Evolutionary conservation across 228 moss, liverwort and hornwort genomes (phyloP).

Genomic region (Sphagnum fallax): DNA sequence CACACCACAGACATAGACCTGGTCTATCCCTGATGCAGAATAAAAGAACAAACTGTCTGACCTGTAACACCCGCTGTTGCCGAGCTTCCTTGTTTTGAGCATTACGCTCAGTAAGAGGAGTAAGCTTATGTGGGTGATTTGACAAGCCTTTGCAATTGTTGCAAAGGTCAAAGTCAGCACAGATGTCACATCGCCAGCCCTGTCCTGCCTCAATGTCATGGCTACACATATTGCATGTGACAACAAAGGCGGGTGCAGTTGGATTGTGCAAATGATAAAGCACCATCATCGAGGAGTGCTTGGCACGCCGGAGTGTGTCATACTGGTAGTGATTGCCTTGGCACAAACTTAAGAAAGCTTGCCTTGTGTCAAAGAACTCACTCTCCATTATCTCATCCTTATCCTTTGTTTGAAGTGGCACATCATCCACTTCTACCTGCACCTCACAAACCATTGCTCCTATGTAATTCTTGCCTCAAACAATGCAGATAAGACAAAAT

Average conservation of each 20-base stretch:
- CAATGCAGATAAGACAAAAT: no score
- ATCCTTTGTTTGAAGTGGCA: slow-evolving; percentile 78
- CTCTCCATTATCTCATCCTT: slow-evolving; percentile 99
- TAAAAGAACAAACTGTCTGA: slow-evolving; percentile 3
- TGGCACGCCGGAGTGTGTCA: slow-evolving; percentile 90
- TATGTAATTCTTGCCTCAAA: no score
- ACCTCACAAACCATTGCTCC: not conserved
- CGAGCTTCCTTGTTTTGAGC: slow-evolving; percentile 97
- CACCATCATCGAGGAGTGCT: slow-evolving; percentile 99
- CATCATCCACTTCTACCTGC: slow-evolving; percentile 71
- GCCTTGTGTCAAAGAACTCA: slow-evolving; percentile 98
- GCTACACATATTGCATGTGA: slow-evolving; percentile 84
- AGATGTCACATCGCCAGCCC: slow-evolving; percentile 98
- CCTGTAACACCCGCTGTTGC: slow-evolving; percentile 95
- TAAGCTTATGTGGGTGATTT: slow-evolving; percentile 84
- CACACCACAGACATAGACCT: no score
- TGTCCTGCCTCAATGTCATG: slow-evolving; percentile 91
- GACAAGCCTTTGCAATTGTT: slow-evolving; percentile 76
- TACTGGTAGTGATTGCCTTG: slow-evolving; percentile 99
- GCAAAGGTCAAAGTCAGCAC: slow-evolving; percentile 97
- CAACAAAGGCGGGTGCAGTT: slow-evolving; percentile 97
- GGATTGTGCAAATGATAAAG: slow-evolving; percentile 98
- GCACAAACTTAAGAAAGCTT: slow-evolving; percentile 93
- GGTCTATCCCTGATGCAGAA: no score
- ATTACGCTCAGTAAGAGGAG: slow-evolving; percentile 79